These are phyloP conservation scores for Berberis thunbergii DNA, from an alignment of 164 flowering plant genomes.

Conservation along the genomic window DNA sequence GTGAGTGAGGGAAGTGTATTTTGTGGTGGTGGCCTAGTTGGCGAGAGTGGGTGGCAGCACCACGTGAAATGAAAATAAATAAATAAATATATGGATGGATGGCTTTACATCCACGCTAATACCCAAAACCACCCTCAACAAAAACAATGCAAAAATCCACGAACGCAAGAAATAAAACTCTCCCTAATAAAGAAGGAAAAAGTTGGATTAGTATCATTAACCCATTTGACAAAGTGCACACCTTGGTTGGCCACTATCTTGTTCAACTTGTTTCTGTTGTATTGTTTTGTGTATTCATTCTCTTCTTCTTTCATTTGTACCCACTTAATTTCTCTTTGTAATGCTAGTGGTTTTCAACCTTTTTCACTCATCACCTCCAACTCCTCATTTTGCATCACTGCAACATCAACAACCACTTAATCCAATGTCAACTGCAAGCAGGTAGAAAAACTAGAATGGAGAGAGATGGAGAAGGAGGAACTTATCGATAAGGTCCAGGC, in stretches of 20 bases:
- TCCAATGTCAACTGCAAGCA: neutral
- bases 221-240: constrained; percentile 17
- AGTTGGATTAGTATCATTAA: constrained; percentile 11
- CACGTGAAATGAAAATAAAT: constrained; percentile 4
- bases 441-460: constrained; percentile 14
- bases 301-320: neutral
- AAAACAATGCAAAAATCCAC: neutral
- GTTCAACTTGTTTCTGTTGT: neutral
- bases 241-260: constrained; percentile 39
- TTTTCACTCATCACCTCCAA: neutral
- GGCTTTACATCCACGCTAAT: constrained; percentile 10
- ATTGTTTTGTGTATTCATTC: no score
- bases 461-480: constrained; percentile 41
- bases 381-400: neutral
- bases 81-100: constrained; percentile 3
- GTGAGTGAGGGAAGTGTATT: neutral
- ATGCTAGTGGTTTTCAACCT: constrained; percentile 29
- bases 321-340: constrained; percentile 10
- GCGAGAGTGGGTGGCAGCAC: constrained; percentile 5
- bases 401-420: constrained; percentile 7
- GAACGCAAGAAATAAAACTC: constrained; percentile 9
- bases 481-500: constrained; percentile 16
- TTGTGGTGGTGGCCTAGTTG: constrained; percentile 1
- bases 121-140: constrained; percentile 2
- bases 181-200: neutral